Percentiles rank a stretch among this genome's conserved stretches.
phyloP scores from a whole-genome alignment of 306 rosid species.

The Sechiopsis laciniata region DNA sequence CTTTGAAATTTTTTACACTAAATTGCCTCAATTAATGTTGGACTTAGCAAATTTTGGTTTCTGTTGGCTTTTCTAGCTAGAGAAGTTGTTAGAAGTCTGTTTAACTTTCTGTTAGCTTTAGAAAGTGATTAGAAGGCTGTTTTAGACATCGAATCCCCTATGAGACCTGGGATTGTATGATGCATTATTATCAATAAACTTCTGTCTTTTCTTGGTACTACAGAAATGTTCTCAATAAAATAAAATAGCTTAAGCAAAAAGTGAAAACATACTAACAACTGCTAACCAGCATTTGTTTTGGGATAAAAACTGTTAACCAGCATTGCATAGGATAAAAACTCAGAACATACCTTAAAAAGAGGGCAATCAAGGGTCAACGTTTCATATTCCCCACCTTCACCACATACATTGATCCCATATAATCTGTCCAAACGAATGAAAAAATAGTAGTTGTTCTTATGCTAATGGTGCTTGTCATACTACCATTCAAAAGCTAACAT shows the following conservation, averaged over 20 bases:
- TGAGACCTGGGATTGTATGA: background rate
- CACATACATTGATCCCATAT: conserved; percentile 87
- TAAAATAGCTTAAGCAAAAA: background rate
- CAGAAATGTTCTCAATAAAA: background rate
- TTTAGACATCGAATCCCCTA: background rate
- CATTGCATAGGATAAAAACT: background rate
- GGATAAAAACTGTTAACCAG: background rate
- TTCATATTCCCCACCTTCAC: conserved; percentile 99
- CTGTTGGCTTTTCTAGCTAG: background rate
- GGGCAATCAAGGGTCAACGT: conserved; percentile 94
- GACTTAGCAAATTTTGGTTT: background rate
- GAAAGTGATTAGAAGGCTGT: background rate
- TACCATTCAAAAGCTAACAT: conserved; percentile 7
- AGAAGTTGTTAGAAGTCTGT: background rate
- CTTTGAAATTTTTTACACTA: background rate
- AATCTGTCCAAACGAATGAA: conserved; percentile 41
- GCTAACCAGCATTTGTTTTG: no score
- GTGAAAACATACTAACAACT: conserved; percentile 6
- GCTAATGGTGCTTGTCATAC: conserved; percentile 5
- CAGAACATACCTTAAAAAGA: conserved; percentile 65
- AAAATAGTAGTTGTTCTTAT: background rate
- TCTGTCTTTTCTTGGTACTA: background rate
- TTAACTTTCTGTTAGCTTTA: conserved; percentile 10
- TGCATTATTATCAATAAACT: background rate
- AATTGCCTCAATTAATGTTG: background rate